phyloP scores from a whole-genome alignment of 2,329 filamentous ascomycete genomes.

The Ophiosphaerella herpotricha region DNA sequence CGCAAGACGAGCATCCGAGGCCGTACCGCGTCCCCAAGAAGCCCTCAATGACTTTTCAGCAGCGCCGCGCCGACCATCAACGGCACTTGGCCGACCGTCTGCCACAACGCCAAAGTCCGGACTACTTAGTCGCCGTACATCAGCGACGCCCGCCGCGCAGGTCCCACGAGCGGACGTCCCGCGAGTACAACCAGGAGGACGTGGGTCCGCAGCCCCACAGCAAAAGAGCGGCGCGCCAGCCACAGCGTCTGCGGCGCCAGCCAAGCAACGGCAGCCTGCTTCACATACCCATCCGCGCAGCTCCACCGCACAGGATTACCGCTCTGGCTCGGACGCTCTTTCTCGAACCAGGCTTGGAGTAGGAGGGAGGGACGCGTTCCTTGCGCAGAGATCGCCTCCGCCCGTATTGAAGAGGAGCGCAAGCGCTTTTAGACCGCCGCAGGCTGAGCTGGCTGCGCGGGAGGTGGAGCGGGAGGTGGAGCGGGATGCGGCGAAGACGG shows the following conservation, averaged over 20 bases:
- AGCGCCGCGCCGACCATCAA: conserved; percentile 7
- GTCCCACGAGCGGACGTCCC: neutral
- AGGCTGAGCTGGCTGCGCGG: neutral
- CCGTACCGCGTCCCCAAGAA: neutral
- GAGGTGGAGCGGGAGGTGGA: neutral
- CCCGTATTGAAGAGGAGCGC: neutral
- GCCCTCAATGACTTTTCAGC: neutral
- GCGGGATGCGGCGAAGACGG: no score
- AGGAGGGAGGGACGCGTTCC: neutral
- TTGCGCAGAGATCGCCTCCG: neutral
- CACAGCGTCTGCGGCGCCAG: neutral
- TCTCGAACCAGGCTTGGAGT: neutral
- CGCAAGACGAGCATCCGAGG: conserved; percentile 1
- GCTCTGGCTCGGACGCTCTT: neutral
- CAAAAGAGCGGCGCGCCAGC: no score
- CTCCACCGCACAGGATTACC: neutral
- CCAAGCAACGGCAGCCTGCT: neutral
- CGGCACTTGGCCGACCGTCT: conserved; percentile 7
- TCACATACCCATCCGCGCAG: neutral
- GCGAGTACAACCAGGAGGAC: neutral
- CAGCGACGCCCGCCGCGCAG: neutral
- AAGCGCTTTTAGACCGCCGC: neutral
- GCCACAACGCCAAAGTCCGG: neutral
- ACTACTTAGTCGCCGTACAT: neutral
- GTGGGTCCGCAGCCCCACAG: neutral